Evolutionary conservation across 2,329 filamentous ascomycete species (phyloP), one percentile per base, ranked within the genome.

Genomic region (Xylaria sp.): DNA sequence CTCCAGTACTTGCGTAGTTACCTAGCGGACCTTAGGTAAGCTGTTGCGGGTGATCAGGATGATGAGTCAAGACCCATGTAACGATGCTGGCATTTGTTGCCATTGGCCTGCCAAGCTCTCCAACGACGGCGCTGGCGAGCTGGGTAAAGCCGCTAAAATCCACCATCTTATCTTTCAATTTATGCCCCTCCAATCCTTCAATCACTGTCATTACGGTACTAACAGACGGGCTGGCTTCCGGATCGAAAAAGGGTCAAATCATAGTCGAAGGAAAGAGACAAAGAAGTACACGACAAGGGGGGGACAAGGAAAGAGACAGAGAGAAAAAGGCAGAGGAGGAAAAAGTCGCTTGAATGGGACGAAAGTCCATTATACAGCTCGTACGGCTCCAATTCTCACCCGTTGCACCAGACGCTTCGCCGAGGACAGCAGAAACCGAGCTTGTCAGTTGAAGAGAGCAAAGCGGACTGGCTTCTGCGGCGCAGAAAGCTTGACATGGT

Each of bases 81-180:
- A 9, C 52, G 12, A 18, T n/a, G 52, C 52, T 20, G 31, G 41
- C 23, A 9, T 25, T 46, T 37, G 64, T 39, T 50, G 13, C 41
- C 4, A 61, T 61, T 65, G 50, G 64, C 25, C n/a, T 48, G 64
- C 57, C 48, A 61, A 48, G 56, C 57, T 55, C 28, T 60, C 20
- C 23, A 25, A n/a, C 18, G 34, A 25, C 37, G 46, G 46, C 50
- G 25, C 55, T 56, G 50, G 50, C 41, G 51, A 51, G 23, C 25
- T 28, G 50, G 48, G 48, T 44, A 37, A 64, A 37, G 62, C 51
- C 66, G 66, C 66, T 48, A 61, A 65, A 69, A 62, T 54, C 66
- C 66, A 65, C 52, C 62, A 69, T 69, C 66, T 68, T 61, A 65
- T 68, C 62, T 61, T 51, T 68, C 56, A 37, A 64, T 58, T 41